Conservation (phyloP, 352 stramenopile genomes). For the Globisporangium acanthophoron region DNA sequence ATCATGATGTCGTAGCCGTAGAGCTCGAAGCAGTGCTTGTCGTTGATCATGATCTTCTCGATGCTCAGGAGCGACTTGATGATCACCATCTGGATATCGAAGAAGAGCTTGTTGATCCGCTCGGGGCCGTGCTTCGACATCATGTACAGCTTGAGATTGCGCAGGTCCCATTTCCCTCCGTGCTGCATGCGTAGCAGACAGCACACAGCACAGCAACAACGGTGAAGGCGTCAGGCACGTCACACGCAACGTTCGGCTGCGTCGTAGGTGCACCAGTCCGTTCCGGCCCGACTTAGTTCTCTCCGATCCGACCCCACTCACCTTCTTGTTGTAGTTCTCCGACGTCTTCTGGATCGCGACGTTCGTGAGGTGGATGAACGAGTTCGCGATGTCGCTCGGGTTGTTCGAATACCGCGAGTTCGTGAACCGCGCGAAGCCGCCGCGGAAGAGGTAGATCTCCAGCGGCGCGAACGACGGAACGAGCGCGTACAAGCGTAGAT, state of each 20-base stretch:
- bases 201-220: background rate
- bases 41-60: constrained; percentile 93
- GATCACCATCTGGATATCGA: constrained; percentile 88
- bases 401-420: constrained; percentile 90
- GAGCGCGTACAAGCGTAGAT: constrained; percentile 91
- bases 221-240: background rate
- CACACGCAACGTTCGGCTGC: background rate
- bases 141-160: constrained; percentile 90
- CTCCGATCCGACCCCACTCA: background rate
- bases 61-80: constrained; percentile 85
- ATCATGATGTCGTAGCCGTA: constrained; percentile 94
- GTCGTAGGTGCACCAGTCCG: background rate
- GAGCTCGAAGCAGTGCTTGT: constrained; percentile 95
- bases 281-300: too few species aligned
- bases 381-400: constrained; percentile 85
- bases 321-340: constrained; percentile 91
- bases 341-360: constrained; percentile 94
- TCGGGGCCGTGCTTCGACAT: constrained; percentile 83
- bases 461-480: constrained; percentile 91
- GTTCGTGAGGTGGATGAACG: constrained; percentile 94
- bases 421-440: constrained; percentile 90
- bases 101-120: constrained; percentile 84
- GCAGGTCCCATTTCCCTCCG: constrained; percentile 90
- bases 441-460: constrained; percentile 90
- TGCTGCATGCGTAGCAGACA: constrained; percentile 27